Conservation (phyloP, 192 early-diverging fungal species). For the Backusella mclennaniae region DNA sequence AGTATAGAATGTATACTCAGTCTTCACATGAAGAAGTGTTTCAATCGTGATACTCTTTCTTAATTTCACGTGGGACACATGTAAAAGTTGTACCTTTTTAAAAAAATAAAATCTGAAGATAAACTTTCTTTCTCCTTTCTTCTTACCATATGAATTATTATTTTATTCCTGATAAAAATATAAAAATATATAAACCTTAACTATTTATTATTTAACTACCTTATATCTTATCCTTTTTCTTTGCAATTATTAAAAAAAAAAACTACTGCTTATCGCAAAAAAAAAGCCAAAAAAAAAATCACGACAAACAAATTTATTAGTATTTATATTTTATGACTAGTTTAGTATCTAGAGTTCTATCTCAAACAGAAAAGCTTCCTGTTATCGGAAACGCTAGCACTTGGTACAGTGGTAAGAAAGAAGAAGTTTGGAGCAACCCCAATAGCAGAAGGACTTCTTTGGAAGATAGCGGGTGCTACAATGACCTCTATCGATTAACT, state of each 20-base stretch:
- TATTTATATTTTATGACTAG: slow-evolving; percentile 3
- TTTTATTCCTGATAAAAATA: not conserved
- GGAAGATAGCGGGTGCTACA: not conserved
- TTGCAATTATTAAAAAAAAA: not conserved
- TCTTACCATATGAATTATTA: slow-evolving; percentile 12
- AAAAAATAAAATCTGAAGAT: slow-evolving; percentile 7
- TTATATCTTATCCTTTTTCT: not conserved
- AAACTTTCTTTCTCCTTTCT: slow-evolving; percentile 5
- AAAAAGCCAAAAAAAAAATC: not conserved
- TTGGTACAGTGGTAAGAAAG: slow-evolving; percentile 5
- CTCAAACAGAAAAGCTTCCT: slow-evolving; percentile 19
- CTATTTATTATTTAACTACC: not conserved
- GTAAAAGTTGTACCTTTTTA: slow-evolving; percentile 6
- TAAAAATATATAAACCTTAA: not conserved
- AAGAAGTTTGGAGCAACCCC: not conserved
- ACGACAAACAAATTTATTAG: not conserved
- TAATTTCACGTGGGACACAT: slow-evolving; percentile 12
- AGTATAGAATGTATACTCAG: not conserved
- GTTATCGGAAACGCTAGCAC: not conserved
- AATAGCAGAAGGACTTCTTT: slow-evolving; percentile 4
- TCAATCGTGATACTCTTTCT: not conserved
- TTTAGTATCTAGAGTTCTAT: slow-evolving; percentile 13
- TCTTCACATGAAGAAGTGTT: slow-evolving; percentile 16
- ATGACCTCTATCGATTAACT: slow-evolving; percentile 9
- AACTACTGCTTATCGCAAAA: not conserved